Percentiles rank a stretch among this genome's conserved stretches.
Evolutionary conservation across 2,329 filamentous ascomycete genomes (phyloP).

Genomic region (Aureobasidium melanogenum): DNA sequence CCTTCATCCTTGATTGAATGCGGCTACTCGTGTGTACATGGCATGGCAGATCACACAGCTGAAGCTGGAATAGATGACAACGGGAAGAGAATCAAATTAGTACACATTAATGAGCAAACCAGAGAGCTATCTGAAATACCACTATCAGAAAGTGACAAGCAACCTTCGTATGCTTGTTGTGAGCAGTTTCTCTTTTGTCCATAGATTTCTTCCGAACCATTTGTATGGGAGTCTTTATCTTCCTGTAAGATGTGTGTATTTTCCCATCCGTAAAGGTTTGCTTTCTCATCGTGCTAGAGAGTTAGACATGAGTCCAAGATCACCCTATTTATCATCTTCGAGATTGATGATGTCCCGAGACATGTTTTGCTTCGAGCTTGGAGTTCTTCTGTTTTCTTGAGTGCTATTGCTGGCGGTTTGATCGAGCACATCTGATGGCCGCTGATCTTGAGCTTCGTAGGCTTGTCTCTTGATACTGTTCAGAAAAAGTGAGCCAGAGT

Average conservation of each 20-base stretch:
- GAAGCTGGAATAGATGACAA: too few relatives aligned
- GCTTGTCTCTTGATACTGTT: too few relatives aligned
- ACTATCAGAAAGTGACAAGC: not conserved
- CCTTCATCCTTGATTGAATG: too few relatives aligned
- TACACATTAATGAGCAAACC: too few relatives aligned
- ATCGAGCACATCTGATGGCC: not conserved
- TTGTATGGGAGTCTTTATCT: not conserved
- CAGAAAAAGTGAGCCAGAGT: too few relatives aligned
- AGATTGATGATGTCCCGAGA: not conserved
- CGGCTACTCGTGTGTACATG: too few relatives aligned
- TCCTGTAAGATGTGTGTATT: not conserved
- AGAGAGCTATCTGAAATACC: too few relatives aligned
- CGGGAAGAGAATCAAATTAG: too few relatives aligned
- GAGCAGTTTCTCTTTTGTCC: not conserved
- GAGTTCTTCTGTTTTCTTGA: not conserved
- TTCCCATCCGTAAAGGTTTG: not conserved
- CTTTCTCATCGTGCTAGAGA: not conserved
- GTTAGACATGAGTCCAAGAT: not conserved
- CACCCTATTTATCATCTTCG: not conserved
- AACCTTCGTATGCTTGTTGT: not conserved
- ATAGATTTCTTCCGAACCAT: not conserved
- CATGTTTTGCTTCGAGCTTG: not conserved
- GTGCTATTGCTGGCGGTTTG: not conserved
- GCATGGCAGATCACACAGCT: too few relatives aligned
- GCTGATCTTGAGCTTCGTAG: too few relatives aligned